Evolutionary conservation across 192 early-diverging fungal species (phyloP).

Genomic region (Coemansia biformis): DNA sequence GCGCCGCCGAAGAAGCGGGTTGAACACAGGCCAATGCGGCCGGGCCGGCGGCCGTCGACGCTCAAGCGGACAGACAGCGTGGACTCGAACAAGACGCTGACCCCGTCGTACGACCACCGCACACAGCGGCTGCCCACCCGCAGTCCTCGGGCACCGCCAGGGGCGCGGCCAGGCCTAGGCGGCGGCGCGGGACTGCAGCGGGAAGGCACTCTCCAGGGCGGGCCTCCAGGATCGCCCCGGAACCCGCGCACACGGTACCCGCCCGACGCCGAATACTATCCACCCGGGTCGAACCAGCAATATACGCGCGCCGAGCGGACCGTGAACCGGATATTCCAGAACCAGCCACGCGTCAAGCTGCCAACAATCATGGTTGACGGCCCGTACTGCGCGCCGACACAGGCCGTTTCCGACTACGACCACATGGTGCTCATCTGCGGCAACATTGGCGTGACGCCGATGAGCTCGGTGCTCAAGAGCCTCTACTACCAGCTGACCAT

Average conservation of each 20-base stretch:
- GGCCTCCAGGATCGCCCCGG: not conserved
- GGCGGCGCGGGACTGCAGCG: constrained; percentile 1
- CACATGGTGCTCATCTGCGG: constrained; percentile 57
- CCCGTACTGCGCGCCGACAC: constrained; percentile 74
- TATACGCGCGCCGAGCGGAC: not conserved
- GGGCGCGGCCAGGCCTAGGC: not conserved
- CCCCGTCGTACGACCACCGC: constrained; percentile 4
- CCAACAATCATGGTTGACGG: constrained; percentile 72
- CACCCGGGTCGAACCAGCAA: not conserved
- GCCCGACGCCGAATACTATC: constrained; percentile 19
- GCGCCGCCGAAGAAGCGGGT: not conserved
- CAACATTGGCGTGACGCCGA: constrained; percentile 73
- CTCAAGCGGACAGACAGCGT: constrained; percentile 3
- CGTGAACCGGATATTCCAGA: constrained; percentile 16
- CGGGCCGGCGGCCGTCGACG: not conserved
- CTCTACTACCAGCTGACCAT: constrained; percentile 54
- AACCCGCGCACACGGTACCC: constrained; percentile 9
- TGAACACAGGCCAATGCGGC: too few species aligned
- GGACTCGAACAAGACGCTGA: constrained; percentile 6
- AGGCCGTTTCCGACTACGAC: constrained; percentile 67
- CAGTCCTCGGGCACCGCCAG: not conserved
- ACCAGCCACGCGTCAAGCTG: constrained; percentile 13
- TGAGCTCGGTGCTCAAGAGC: constrained; percentile 64
- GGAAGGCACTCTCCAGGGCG: constrained; percentile 2
- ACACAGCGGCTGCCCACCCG: not conserved